Conservation (phyloP, 139 green algal genomes). For the Coelastrella sp. region DNA sequence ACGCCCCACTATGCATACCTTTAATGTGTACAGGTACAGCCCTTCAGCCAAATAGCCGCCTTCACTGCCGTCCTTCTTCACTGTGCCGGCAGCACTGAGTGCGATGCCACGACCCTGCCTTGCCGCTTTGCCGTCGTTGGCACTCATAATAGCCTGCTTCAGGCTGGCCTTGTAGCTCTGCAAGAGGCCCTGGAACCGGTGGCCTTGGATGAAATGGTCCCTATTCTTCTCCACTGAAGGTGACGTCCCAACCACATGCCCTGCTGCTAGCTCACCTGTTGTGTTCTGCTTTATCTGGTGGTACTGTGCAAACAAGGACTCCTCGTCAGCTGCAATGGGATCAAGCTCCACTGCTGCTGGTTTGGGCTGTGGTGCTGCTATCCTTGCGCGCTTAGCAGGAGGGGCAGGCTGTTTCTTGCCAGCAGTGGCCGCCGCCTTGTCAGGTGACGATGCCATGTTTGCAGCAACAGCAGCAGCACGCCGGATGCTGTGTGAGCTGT, state of each 20-base stretch:
- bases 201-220: neutral
- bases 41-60: neutral
- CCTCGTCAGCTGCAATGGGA: neutral
- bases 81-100: neutral
- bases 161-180: neutral
- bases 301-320: neutral
- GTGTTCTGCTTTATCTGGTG: neutral
- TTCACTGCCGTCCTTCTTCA: neutral
- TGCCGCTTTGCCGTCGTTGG: neutral
- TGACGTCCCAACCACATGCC: too few species aligned
- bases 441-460: neutral
- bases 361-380: neutral
- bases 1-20: too few species aligned
- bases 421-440: too few species aligned
- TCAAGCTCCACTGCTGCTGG: neutral
- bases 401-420: too few species aligned
- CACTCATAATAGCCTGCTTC: neutral
- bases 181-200: neutral
- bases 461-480: neutral
- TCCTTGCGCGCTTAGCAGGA: neutral
- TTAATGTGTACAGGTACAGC: neutral
- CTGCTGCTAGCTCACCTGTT: too few species aligned
- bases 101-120: neutral
- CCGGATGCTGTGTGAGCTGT: neutral
- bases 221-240: too few species aligned